Conservation (phyloP, 176 grass and related monocot genomes). For the Carex scoparia region DNA sequence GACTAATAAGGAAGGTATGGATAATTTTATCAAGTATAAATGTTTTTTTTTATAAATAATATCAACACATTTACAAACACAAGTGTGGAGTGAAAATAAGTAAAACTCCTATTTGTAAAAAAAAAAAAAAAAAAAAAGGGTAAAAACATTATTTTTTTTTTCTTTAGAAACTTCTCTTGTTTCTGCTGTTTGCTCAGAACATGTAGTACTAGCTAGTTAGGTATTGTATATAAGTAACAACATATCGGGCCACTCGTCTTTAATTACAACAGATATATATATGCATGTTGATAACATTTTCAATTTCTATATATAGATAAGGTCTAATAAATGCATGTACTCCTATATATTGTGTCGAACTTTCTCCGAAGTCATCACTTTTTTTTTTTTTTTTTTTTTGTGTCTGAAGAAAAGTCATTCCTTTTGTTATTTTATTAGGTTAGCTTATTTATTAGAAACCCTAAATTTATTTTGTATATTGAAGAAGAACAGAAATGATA, state of each 20-base stretch:
- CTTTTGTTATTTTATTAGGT: not conserved
- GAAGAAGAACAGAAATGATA: no score
- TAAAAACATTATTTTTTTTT: no score
- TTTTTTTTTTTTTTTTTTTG: no score
- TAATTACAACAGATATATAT: not conserved
- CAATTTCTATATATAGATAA: not conserved
- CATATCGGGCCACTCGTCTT: not conserved
- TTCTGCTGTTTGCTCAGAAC: not conserved
- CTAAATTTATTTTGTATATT: no score
- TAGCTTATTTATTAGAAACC: not conserved
- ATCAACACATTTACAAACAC: no score
- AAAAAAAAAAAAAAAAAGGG: no score
- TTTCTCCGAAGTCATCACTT: not conserved
- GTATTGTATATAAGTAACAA: not conserved
- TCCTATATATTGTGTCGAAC: not conserved
- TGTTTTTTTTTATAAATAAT: no score
- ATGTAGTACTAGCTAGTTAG: not conserved
- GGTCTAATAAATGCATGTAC: not conserved
- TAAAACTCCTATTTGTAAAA: not conserved
- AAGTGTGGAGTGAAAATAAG: no score
- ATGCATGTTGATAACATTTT: not conserved
- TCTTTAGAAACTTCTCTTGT: no score
- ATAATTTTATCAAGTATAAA: no score
- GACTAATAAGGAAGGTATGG: no score
- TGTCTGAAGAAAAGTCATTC: no score